phyloP scores from a whole-genome alignment of 2,329 filamentous ascomycete genomes.

The Aspergillus calidoustus region DNA sequence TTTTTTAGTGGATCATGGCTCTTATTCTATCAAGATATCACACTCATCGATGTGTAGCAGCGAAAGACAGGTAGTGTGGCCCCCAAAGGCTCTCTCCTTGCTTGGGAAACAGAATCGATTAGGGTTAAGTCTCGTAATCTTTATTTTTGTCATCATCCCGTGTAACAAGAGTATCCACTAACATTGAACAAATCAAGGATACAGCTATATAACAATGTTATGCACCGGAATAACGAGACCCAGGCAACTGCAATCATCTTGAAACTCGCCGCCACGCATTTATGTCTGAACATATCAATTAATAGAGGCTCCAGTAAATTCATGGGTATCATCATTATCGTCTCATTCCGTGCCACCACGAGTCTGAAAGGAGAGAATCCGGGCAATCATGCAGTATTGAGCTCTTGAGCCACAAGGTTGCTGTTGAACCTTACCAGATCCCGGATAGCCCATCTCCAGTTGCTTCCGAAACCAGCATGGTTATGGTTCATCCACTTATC shows the following conservation, averaged over 20 bases:
- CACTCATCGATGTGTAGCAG: background rate
- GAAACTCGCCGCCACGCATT: slow-evolving; percentile 10
- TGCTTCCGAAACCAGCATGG: slow-evolving; percentile 51
- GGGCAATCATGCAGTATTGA: slow-evolving; percentile 18
- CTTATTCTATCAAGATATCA: background rate
- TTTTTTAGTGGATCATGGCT: background rate
- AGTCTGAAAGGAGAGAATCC: background rate
- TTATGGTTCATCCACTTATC: slow-evolving; percentile 77
- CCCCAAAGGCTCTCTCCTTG: background rate
- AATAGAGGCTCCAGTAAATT: slow-evolving; percentile 16
- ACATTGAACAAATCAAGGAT: slow-evolving; percentile 11
- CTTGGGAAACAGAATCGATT: background rate
- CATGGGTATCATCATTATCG: slow-evolving; percentile 20
- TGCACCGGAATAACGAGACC: background rate
- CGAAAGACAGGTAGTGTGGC: background rate
- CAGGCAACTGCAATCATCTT: background rate
- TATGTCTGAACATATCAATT: slow-evolving; percentile 6
- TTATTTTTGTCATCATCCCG: slow-evolving; percentile 8
- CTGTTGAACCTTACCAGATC: slow-evolving; percentile 47
- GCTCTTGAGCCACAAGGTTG: slow-evolving; percentile 19
- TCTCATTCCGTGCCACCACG: slow-evolving; percentile 5
- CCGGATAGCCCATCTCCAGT: slow-evolving; percentile 77
- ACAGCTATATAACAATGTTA: slow-evolving; percentile 7
- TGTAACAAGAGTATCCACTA: slow-evolving; percentile 14
- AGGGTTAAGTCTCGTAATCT: slow-evolving; percentile 6